These are phyloP conservation scores for Piper betle DNA, from an alignment of 164 flowering plant genomes.

Conservation along the genomic window DNA sequence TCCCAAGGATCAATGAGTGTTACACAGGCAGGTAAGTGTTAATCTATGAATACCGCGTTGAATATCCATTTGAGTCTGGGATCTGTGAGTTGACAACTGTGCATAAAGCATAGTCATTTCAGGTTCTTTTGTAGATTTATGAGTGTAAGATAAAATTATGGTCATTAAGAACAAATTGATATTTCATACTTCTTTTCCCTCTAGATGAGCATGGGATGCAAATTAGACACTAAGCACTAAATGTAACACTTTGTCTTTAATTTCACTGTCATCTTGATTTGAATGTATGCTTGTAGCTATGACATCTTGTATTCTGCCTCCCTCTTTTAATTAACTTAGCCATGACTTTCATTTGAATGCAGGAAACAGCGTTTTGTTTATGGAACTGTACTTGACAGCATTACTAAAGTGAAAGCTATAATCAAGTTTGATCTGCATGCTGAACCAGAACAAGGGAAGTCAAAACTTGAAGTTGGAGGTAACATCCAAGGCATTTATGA, in stretches of 20 bases:
- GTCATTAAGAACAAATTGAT: no score
- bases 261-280: no score
- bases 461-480: slow-evolving; percentile 78
- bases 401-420: slow-evolving; percentile 71
- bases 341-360: slow-evolving; percentile 4
- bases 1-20: slow-evolving; percentile 81
- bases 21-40: slow-evolving; percentile 70
- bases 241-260: no score
- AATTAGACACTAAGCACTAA: no score
- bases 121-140: no score
- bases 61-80: no score
- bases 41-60: not conserved
- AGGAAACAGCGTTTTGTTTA: slow-evolving; percentile 89
- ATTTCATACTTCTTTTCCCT: no score
- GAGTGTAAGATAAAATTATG: no score
- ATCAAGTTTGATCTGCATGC: slow-evolving; percentile 85
- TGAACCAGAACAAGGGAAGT: slow-evolving; percentile 57
- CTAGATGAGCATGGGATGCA: no score
- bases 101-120: no score
- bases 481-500: slow-evolving; percentile 74
- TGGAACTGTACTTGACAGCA: slow-evolving; percentile 60
- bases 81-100: no score
- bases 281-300: no score
- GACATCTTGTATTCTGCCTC: not conserved
- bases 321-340: slow-evolving; percentile 1